phyloP scores from a whole-genome alignment of 305 asterid genomes.

The Fraxinus albicans region DNA sequence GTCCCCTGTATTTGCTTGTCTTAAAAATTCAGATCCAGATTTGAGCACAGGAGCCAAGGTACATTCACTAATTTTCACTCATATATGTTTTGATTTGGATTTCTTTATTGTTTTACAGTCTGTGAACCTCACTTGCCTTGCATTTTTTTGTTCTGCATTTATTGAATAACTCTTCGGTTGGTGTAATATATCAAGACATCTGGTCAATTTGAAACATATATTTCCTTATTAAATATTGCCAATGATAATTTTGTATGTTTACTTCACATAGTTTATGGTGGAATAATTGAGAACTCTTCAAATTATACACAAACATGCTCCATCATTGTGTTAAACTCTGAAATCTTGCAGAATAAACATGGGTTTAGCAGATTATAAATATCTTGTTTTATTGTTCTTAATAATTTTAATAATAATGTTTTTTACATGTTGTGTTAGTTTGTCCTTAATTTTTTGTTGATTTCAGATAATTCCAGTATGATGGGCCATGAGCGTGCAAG shows the following conservation, averaged over 20 bases:
- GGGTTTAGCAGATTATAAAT: too few relatives aligned
- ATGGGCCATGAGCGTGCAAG: too few relatives aligned
- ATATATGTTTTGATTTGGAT: not conserved
- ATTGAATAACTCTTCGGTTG: not conserved
- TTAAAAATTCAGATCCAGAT: constrained; percentile 30
- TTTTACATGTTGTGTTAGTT: too few relatives aligned
- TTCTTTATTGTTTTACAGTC: not conserved
- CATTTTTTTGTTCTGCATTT: not conserved
- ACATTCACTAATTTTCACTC: not conserved
- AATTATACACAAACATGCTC: not conserved
- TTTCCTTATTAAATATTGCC: not conserved
- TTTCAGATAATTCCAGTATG: too few relatives aligned
- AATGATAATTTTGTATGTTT: not conserved
- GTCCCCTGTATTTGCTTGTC: constrained; percentile 36
- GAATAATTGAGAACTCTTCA: not conserved
- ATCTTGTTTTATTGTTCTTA: too few relatives aligned
- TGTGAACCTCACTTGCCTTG: not conserved
- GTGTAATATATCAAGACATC: not conserved
- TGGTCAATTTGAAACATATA: not conserved
- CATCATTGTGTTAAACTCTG: not conserved
- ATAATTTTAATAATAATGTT: too few relatives aligned
- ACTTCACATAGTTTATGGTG: not conserved
- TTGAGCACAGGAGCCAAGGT: constrained; percentile 46
- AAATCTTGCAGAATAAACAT: too few relatives aligned
- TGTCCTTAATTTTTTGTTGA: too few relatives aligned